Conservation (phyloP, 2,329 filamentous ascomycete species). For the Drechslerella dactyloides region DNA sequence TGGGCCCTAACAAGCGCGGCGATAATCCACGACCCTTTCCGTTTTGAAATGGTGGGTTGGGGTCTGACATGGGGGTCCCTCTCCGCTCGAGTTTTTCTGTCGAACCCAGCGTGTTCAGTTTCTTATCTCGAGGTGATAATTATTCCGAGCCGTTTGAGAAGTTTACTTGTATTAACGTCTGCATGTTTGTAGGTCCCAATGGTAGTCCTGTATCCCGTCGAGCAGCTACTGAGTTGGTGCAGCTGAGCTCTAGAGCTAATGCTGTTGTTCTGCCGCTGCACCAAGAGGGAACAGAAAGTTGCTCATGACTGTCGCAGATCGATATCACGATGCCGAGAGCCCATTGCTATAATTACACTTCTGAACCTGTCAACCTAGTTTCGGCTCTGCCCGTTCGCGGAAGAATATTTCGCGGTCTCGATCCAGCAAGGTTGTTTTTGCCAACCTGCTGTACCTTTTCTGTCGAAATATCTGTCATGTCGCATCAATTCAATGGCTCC, state of each 20-base stretch:
- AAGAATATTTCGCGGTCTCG: conserved; percentile 23
- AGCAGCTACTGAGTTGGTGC: too few relatives aligned
- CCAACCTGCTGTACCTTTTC: conserved; percentile 12
- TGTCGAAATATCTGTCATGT: too few relatives aligned
- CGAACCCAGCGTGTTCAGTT: background rate
- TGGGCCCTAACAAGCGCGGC: background rate
- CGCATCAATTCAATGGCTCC: background rate
- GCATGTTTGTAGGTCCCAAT: too few relatives aligned
- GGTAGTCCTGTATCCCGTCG: too few relatives aligned
- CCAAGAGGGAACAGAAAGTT: background rate
- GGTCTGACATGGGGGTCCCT: background rate
- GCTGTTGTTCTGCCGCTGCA: too few relatives aligned
- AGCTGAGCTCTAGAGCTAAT: too few relatives aligned
- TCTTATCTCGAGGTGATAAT: background rate
- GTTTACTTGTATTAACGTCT: background rate
- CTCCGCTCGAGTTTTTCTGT: too few relatives aligned
- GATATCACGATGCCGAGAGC: background rate
- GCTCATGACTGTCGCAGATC: background rate
- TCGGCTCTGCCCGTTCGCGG: conserved; percentile 36
- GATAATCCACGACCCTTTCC: background rate
- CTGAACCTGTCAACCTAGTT: background rate
- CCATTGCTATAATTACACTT: conserved; percentile 21
- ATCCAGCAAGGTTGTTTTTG: conserved; percentile 15
- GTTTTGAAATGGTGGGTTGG: background rate
- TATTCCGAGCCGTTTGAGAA: background rate